Conservation (phyloP, 495 filamentous ascomycete species). For the Halenospora varia region DNA sequence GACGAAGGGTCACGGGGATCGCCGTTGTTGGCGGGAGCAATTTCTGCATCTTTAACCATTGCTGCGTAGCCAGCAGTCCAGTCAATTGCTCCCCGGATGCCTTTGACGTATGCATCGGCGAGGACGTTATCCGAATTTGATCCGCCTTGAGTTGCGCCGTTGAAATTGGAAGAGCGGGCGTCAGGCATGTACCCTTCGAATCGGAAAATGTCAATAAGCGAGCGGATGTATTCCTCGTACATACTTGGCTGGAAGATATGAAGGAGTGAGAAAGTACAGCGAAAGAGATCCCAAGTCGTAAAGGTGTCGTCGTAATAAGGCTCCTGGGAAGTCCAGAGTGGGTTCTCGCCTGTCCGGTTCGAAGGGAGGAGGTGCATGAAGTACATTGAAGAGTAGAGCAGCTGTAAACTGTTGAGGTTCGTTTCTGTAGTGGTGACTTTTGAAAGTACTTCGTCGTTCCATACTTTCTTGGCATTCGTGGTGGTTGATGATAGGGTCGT, state of each 20-base stretch:
- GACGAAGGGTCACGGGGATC: slow-evolving; percentile 57
- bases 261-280: slow-evolving; percentile 58
- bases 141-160: slow-evolving; percentile 67
- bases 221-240: slow-evolving; percentile 64
- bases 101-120: slow-evolving; percentile 72
- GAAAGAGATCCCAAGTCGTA: slow-evolving; percentile 57
- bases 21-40: slow-evolving; percentile 46
- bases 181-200: slow-evolving; percentile 65
- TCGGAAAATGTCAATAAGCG: slow-evolving; percentile 67
- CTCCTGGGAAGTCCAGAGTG: slow-evolving; percentile 58
- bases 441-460: slow-evolving; percentile 59
- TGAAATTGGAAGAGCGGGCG: slow-evolving; percentile 65
- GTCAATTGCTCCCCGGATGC: slow-evolving; percentile 56
- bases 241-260: slow-evolving; percentile 57
- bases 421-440: slow-evolving; percentile 58
- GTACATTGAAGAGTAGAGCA: slow-evolving; percentile 65
- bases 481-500: slow-evolving; percentile 46
- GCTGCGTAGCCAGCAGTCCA: slow-evolving; percentile 68
- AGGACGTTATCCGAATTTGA: slow-evolving; percentile 72
- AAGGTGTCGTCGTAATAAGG: slow-evolving; percentile 62
- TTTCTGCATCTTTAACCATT: slow-evolving; percentile 69
- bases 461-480: slow-evolving; percentile 41
- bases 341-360: slow-evolving; percentile 70
- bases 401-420: slow-evolving; percentile 47
- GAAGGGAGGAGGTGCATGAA: slow-evolving; percentile 68